Base-by-base conservation (phyloP, 768 basidiomycete species). In the Hypholoma fasciculare region DNA sequence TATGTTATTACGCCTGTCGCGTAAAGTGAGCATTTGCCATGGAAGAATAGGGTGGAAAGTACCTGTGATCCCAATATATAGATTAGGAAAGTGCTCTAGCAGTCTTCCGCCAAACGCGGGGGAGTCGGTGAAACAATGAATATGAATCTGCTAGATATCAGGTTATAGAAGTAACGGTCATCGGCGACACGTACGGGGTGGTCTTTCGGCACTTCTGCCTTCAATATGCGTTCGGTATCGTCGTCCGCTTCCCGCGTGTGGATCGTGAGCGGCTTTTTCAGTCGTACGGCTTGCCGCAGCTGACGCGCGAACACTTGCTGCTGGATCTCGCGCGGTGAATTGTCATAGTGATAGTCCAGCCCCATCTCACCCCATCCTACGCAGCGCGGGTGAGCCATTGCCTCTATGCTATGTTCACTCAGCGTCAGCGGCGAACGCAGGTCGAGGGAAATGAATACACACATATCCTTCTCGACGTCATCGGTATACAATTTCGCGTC, bases 291-390 rank as follows among this genome's bases (percentile, higher is more conserved):
- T 1, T 80, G 81, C 14, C 76, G 75, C 6, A 94, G 80, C 69
- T 95, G 93, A 8, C 87, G 76, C 1, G 72, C 69, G 50, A 95
- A 87, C 11, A 92, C 84, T 0, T 72, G 73, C 54, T 80, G 85
- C 65, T 95, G 93, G 1, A 86, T 64, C 0, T 82, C 79, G 9
- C 87, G 83, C 0, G 91, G 89, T 0, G 90, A 90, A 60, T 85
- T 80, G 71, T 90, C 84, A 69, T 94, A 92, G 69, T 93, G 90
- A 63, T 91, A 93, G 60, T 94, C 92, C 12, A 92, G 80, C 0
- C 93, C 92, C 56, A 94, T 94, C 66, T 96, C 93, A 0, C 93
- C 93, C 87, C 89, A 90, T 3, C 91, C 90, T 7, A 94, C 91
- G 65, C 91, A 93, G 11, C 88, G 84, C 1, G 90, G 89, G 63